Evolutionary conservation across 2,329 filamentous ascomycete species (phyloP).

Genomic region (Fusarium sp.): DNA sequence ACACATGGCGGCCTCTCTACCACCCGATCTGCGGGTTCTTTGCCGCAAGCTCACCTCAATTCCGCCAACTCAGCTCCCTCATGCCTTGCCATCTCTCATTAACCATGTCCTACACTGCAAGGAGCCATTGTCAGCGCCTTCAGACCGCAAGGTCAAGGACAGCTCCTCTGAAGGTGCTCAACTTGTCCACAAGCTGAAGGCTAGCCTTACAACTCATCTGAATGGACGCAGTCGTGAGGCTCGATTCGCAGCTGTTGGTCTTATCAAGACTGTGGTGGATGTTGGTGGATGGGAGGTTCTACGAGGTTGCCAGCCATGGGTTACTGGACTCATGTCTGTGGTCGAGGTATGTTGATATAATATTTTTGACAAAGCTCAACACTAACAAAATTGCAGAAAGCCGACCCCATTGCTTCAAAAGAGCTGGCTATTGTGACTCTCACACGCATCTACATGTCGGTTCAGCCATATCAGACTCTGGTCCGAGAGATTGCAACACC

Average conservation of each 20-base stretch:
- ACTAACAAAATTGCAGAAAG: slow-evolving; percentile 70
- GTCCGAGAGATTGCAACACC: slow-evolving; percentile 91
- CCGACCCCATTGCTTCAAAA: slow-evolving; percentile 81
- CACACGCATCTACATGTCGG: slow-evolving; percentile 86
- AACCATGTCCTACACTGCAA: slow-evolving; percentile 71
- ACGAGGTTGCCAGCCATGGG: slow-evolving; percentile 81
- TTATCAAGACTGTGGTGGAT: slow-evolving; percentile 87
- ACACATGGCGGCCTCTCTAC: slow-evolving; percentile 57
- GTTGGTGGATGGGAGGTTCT: slow-evolving; percentile 88
- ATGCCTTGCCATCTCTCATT: slow-evolving; percentile 78
- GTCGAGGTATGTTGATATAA: slow-evolving; percentile 71
- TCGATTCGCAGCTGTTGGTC: slow-evolving; percentile 81
- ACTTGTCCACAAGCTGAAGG: slow-evolving; percentile 87
- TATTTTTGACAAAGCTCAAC: slow-evolving; percentile 5
- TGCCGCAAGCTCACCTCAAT: slow-evolving; percentile 81
- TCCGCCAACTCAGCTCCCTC: slow-evolving; percentile 80
- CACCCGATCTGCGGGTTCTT: slow-evolving; percentile 74
- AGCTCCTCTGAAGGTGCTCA: slow-evolving; percentile 75
- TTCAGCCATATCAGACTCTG: slow-evolving; percentile 86
- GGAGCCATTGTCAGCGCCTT: slow-evolving; percentile 73
- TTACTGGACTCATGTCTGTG: slow-evolving; percentile 80
- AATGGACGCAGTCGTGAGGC: slow-evolving; percentile 82
- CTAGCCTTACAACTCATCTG: slow-evolving; percentile 81
- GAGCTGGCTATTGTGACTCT: slow-evolving; percentile 83
- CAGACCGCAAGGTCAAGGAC: slow-evolving; percentile 73